These are phyloP conservation scores for Terana coerulea DNA, from an alignment of 768 basidiomycete genomes.

Conservation along the genomic window DNA sequence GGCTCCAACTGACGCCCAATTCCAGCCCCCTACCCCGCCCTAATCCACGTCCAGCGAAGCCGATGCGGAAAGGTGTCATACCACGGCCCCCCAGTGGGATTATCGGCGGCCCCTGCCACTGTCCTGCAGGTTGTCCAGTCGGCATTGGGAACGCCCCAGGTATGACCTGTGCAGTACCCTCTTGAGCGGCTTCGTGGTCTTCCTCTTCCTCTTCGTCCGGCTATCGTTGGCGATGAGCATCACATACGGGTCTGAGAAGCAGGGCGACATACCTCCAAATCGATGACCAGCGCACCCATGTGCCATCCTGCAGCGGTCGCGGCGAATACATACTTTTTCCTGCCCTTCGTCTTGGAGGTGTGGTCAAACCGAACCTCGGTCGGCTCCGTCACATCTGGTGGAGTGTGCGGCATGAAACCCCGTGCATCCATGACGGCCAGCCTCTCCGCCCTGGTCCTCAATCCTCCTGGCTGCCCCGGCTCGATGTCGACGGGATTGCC, in stretches of 20 bases:
- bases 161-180: constrained; percentile 16
- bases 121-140: constrained; percentile 8
- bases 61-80: constrained; percentile 44
- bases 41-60: constrained; percentile 54
- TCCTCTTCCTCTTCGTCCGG: constrained; percentile 32
- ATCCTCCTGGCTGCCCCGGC: constrained; percentile 59
- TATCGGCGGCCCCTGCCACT: constrained; percentile 13
- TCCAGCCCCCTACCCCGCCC: no score
- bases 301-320: constrained; percentile 90
- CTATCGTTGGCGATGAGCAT: constrained; percentile 6
- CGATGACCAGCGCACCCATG: constrained; percentile 83
- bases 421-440: constrained; percentile 26
- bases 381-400: constrained; percentile 52
- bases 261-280: constrained; percentile 57
- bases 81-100: constrained; percentile 14
- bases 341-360: constrained; percentile 36
- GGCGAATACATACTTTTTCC: constrained; percentile 71
- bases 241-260: not conserved
- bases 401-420: constrained; percentile 24
- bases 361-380: constrained; percentile 73
- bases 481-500: constrained; percentile 63
- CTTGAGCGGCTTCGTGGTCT: constrained; percentile 10
- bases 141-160: constrained; percentile 28
- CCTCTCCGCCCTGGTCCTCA: constrained; percentile 27
- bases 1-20: no score